These are phyloP conservation scores for Coniochaeta prunicola DNA, from an alignment of 2,329 filamentous ascomycete genomes.

Conservation along the genomic window DNA sequence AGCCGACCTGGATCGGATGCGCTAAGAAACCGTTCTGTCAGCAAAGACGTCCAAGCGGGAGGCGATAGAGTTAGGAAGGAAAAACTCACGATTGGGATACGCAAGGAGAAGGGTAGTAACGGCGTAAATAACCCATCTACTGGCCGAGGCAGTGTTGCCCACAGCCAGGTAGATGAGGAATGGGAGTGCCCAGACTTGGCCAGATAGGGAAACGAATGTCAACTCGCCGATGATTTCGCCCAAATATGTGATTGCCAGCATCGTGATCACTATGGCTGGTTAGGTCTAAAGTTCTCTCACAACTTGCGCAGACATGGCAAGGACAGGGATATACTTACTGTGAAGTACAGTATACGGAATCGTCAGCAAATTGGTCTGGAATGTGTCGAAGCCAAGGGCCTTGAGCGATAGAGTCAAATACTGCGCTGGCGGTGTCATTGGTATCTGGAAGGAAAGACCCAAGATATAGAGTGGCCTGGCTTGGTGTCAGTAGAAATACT, in stretches of 20 bases:
- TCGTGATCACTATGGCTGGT: conserved; percentile 21
- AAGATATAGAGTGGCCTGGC: conserved; percentile 43
- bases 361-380: conserved; percentile 55
- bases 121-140: conserved; percentile 33
- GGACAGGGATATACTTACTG: conserved; percentile 13
- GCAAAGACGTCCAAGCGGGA: conserved; percentile 5
- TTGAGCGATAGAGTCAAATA: conserved; percentile 55
- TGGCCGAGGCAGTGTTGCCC: conserved; percentile 26
- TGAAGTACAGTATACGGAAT: conserved; percentile 42
- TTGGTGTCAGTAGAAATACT: too few relatives aligned
- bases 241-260: conserved; percentile 28
- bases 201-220: conserved; percentile 36
- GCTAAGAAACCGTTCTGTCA: conserved; percentile 15
- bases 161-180: conserved; percentile 45
- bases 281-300: not conserved
- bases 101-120: conserved; percentile 32
- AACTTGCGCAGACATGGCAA: too few relatives aligned
- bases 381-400: conserved; percentile 50
- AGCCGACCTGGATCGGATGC: conserved; percentile 40
- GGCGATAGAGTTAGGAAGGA: not conserved
- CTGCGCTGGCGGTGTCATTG: conserved; percentile 35
- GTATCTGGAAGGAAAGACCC: conserved; percentile 47
- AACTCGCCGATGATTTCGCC: conserved; percentile 41
- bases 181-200: conserved; percentile 54
- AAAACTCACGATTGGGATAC: conserved; percentile 30